Conservation (phyloP, 331 rosid genomes). For the Cydonia oblonga region DNA sequence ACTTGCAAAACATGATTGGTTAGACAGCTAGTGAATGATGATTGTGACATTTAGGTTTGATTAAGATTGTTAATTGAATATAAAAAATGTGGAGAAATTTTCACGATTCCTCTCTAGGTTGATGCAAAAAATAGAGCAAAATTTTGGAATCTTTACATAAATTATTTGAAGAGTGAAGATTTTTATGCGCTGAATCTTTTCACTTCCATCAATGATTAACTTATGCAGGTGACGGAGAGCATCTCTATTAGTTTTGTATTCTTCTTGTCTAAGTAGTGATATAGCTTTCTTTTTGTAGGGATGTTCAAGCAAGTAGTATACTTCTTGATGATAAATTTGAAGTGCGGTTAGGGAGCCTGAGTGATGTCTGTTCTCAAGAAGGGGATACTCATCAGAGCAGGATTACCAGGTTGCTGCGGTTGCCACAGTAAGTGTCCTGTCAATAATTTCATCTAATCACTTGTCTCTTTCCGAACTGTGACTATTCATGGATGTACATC, state of each 20-base stretch:
- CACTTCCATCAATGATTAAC: background rate
- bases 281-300: constrained; percentile 45
- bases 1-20: background rate
- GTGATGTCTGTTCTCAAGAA: constrained; percentile 62
- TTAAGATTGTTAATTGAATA: background rate
- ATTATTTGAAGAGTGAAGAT: background rate
- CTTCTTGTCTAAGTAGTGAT: constrained; percentile 18
- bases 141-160: background rate
- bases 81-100: background rate
- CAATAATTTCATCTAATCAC: background rate
- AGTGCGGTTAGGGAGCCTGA: constrained; percentile 87
- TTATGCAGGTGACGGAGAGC: background rate
- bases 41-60: background rate
- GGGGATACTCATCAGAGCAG: constrained; percentile 78
- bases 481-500: background rate
- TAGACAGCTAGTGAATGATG: background rate
- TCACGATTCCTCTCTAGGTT: background rate
- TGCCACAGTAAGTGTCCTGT: constrained; percentile 72
- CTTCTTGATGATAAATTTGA: constrained; percentile 92
- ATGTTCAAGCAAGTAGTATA: constrained; percentile 89
- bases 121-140: background rate
- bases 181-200: background rate
- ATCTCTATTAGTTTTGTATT: background rate
- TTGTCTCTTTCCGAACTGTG: background rate
- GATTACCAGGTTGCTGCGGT: constrained; percentile 61